phyloP scores from a whole-genome alignment of 106 monocot genomes.

The Hemerocallis citrina region DNA sequence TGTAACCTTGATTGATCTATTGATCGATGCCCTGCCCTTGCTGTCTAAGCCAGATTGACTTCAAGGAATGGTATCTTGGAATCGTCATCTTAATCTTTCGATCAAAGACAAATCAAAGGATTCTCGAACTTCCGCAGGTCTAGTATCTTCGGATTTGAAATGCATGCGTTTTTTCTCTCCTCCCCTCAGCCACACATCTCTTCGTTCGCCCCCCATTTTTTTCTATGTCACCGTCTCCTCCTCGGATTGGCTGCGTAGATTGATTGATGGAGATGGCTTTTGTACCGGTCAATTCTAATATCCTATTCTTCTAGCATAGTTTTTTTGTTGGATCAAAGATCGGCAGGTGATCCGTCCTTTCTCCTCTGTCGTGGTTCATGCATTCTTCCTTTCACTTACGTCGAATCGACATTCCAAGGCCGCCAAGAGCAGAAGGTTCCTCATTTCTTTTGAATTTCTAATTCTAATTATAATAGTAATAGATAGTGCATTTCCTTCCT shows the following conservation, averaged over 20 bases:
- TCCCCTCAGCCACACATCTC: constrained; percentile 12
- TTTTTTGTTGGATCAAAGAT: constrained; percentile 18
- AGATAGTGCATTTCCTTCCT: background rate
- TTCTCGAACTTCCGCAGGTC: constrained; percentile 2
- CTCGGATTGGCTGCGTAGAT: background rate
- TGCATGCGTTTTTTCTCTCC: constrained; percentile 16
- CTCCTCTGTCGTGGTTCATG: constrained; percentile 14
- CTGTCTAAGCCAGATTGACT: too few relatives aligned
- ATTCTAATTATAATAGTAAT: too few relatives aligned
- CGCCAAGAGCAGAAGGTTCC: constrained; percentile 4
- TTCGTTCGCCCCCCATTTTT: background rate
- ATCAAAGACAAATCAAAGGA: too few relatives aligned
- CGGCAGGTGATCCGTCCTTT: constrained; percentile 12
- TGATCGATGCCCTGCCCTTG: too few relatives aligned
- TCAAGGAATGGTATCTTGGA: too few relatives aligned
- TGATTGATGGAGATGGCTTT: constrained; percentile 3
- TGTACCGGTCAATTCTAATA: constrained; percentile 10
- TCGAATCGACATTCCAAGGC: constrained; percentile 2
- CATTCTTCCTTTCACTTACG: constrained; percentile 11
- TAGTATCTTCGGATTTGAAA: background rate
- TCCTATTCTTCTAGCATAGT: constrained; percentile 14
- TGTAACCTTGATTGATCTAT: too few relatives aligned
- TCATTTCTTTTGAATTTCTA: constrained; percentile 8
- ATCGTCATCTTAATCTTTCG: too few relatives aligned
- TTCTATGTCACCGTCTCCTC: constrained; percentile 7